Evolutionary conservation across 345 rosid genomes (phyloP).

Genomic region (Nephelium lappaceum): DNA sequence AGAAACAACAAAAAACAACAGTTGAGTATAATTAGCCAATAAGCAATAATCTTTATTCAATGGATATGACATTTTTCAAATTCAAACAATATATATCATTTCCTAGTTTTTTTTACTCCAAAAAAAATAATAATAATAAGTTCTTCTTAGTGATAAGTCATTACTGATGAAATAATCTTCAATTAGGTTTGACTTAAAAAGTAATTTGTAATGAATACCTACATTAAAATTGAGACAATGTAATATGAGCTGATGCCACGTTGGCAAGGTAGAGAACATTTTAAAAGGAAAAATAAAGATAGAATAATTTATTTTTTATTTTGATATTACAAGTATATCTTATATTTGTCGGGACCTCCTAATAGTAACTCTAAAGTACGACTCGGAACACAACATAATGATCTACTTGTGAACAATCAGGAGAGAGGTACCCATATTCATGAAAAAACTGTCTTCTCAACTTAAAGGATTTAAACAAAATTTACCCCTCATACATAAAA

Average conservation of each 20-base stretch:
- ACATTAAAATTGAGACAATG: slow-evolving; percentile 34
- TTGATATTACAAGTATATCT: neutral
- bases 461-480: too few relatives aligned
- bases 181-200: slow-evolving; percentile 75
- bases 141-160: slow-evolving; percentile 6
- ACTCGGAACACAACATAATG: too few relatives aligned
- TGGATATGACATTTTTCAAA: neutral
- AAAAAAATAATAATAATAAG: neutral
- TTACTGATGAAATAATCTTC: slow-evolving; percentile 74
- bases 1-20: neutral
- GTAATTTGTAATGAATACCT: slow-evolving; percentile 92
- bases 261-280: neutral
- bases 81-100: neutral
- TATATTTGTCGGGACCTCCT: too few relatives aligned
- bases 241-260: neutral
- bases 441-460: too few relatives aligned
- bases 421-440: too few relatives aligned
- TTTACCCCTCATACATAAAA: too few relatives aligned
- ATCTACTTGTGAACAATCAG: too few relatives aligned
- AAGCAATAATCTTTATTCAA: neutral
- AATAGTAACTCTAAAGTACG: too few relatives aligned
- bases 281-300: neutral
- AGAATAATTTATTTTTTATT: neutral
- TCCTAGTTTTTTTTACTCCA: slow-evolving; percentile 11
- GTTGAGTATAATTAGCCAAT: neutral